These are phyloP conservation scores for Lagenidium giganteum DNA, from an alignment of 352 stramenopile genomes.

Conservation along the genomic window DNA sequence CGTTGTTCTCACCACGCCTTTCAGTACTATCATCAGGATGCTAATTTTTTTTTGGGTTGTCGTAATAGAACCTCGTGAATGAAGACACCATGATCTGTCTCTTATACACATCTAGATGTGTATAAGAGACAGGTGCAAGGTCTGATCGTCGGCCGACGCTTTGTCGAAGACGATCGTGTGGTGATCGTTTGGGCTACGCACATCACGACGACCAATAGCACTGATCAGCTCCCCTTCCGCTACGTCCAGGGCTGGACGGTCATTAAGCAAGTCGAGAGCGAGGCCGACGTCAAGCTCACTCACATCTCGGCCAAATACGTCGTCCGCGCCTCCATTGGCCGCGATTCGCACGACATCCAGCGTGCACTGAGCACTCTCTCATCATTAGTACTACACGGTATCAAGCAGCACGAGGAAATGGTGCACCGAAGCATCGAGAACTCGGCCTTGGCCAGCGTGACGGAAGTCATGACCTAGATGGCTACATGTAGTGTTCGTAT, in stretches of 20 bases:
- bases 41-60: slow-evolving; percentile 1
- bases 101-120: background rate
- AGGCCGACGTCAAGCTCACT: background rate
- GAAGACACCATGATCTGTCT: slow-evolving; percentile 9
- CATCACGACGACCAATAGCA: slow-evolving; percentile 1
- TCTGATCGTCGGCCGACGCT: slow-evolving; percentile 8
- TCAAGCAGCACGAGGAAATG: background rate
- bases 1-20: too few species aligned
- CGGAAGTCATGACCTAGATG: too few species aligned
- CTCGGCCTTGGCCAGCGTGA: too few species aligned
- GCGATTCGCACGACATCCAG: too few species aligned
- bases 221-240: background rate
- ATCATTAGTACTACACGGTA: too few species aligned
- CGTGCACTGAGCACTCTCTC: too few species aligned
- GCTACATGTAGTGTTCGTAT: too few species aligned
- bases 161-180: background rate
- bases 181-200: slow-evolving; percentile 3
- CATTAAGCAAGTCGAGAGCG: background rate
- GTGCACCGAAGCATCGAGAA: background rate
- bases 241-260: slow-evolving; percentile 1
- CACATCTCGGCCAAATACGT: background rate
- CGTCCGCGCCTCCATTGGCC: too few species aligned
- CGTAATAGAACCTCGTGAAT: background rate
- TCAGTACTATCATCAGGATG: too few species aligned
- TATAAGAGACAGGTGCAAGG: background rate